phyloP scores from a whole-genome alignment of 2,329 filamentous ascomycete genomes.

The Aspergillus aculeatinus region DNA sequence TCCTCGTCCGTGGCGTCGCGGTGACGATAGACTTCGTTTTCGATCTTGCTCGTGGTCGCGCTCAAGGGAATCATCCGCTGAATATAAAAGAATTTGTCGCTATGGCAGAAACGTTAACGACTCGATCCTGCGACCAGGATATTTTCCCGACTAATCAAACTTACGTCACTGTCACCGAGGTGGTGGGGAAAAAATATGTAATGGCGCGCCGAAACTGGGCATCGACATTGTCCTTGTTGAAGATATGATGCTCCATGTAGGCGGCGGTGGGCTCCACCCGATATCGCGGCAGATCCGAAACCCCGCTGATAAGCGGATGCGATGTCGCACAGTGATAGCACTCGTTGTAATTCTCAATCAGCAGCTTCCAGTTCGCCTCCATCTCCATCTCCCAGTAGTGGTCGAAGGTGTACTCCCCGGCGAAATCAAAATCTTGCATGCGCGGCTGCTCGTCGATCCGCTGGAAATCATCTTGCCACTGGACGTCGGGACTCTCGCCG shows the following conservation, averaged over 20 bases:
- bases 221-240: constrained; percentile 50
- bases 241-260: constrained; percentile 53
- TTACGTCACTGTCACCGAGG: constrained; percentile 34
- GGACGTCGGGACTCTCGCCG: constrained; percentile 14
- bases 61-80: constrained; percentile 59
- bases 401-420: constrained; percentile 22
- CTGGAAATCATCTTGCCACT: constrained; percentile 22
- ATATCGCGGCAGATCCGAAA: constrained; percentile 58
- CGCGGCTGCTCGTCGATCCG: constrained; percentile 21
- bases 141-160: constrained; percentile 6
- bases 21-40: constrained; percentile 64
- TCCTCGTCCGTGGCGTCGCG: constrained; percentile 57
- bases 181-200: constrained; percentile 32
- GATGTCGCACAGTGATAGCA: constrained; percentile 29
- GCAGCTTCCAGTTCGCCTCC: constrained; percentile 25
- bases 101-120: background rate
- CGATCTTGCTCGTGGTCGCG: constrained; percentile 54
- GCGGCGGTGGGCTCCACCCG: constrained; percentile 50
- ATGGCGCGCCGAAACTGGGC: constrained; percentile 42
- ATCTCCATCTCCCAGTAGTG: constrained; percentile 27
- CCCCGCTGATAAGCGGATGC: constrained; percentile 25
- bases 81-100: constrained; percentile 60
- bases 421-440: constrained; percentile 26
- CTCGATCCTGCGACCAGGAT: constrained; percentile 11
- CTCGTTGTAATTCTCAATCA: constrained; percentile 29